phyloP scores from a whole-genome alignment of 768 basidiomycete species.

The Hortiboletus campestris region DNA sequence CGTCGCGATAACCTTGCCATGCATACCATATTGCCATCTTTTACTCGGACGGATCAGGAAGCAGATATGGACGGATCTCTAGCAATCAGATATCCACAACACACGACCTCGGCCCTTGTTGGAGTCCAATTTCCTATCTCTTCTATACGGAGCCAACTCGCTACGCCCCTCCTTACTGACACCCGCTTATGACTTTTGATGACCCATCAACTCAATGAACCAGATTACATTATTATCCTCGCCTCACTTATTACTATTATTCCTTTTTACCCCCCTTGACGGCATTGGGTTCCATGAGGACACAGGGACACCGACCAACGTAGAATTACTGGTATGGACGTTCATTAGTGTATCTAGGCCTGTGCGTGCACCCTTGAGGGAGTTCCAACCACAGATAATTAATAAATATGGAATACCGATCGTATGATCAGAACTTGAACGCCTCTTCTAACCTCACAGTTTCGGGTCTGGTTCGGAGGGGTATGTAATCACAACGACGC shows the following conservation, averaged over 20 bases:
- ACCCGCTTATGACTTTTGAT: neutral
- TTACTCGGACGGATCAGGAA: neutral
- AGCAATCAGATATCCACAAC: neutral
- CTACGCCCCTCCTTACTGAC: neutral
- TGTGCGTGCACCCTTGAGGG: neutral
- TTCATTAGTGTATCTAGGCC: neutral
- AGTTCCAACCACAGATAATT: too few relatives aligned
- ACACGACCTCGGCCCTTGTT: neutral
- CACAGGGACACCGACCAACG: neutral
- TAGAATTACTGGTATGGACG: neutral
- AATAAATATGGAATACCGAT: neutral
- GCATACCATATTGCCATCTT: too few relatives aligned
- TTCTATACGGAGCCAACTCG: neutral
- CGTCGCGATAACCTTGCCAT: conserved; percentile 9
- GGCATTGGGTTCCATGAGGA: neutral
- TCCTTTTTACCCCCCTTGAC: neutral
- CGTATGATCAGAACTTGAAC: too few relatives aligned
- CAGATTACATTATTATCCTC: neutral
- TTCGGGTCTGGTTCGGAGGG: too few relatives aligned
- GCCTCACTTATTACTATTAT: neutral
- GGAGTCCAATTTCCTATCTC: neutral
- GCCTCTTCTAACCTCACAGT: too few relatives aligned
- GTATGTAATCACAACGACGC: too few relatives aligned
- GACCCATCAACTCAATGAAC: neutral
- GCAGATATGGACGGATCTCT: neutral